Conservation (phyloP, 1,284 basidiomycete species). For the Cystobasidium sp. region DNA sequence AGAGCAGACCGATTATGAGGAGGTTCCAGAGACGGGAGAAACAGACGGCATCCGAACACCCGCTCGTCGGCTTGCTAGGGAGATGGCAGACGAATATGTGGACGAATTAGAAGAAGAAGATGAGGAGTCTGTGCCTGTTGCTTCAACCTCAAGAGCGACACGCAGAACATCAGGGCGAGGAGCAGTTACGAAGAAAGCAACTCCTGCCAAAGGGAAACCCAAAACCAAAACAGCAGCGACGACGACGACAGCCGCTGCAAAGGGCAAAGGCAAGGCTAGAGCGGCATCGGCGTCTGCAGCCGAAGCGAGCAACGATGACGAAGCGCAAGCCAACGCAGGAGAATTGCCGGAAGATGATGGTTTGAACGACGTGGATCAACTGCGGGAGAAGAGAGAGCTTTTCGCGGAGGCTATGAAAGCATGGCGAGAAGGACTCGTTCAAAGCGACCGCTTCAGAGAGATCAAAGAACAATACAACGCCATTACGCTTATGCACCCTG, state of each 20-base stretch:
- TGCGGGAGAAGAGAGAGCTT: slow-evolving; percentile 5
- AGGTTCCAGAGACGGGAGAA: background rate
- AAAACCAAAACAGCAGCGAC: no score
- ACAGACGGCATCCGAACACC: background rate
- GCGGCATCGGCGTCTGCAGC: slow-evolving; percentile 4
- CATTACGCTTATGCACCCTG: slow-evolving; percentile 1
- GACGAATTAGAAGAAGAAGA: slow-evolving; percentile 2
- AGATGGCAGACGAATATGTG: slow-evolving; percentile 7
- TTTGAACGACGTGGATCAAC: slow-evolving; percentile 9
- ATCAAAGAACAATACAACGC: slow-evolving; percentile 17
- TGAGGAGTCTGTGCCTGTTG: background rate
- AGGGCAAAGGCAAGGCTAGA: slow-evolving; percentile 15
- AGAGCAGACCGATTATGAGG: background rate
- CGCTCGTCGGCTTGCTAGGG: background rate
- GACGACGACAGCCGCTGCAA: background rate
- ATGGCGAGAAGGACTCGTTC: slow-evolving; percentile 4
- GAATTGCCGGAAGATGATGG: background rate
- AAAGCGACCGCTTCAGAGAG: slow-evolving; percentile 5
- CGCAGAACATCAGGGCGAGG: background rate
- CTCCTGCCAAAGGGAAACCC: background rate
- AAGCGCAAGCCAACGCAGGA: background rate
- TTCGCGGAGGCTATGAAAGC: slow-evolving; percentile 12
- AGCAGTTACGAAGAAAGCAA: background rate
- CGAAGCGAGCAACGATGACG: background rate
- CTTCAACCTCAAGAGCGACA: background rate